Evolutionary conservation across 495 filamentous ascomycete species (phyloP).

Genomic region (Penicillium roqueforti): DNA sequence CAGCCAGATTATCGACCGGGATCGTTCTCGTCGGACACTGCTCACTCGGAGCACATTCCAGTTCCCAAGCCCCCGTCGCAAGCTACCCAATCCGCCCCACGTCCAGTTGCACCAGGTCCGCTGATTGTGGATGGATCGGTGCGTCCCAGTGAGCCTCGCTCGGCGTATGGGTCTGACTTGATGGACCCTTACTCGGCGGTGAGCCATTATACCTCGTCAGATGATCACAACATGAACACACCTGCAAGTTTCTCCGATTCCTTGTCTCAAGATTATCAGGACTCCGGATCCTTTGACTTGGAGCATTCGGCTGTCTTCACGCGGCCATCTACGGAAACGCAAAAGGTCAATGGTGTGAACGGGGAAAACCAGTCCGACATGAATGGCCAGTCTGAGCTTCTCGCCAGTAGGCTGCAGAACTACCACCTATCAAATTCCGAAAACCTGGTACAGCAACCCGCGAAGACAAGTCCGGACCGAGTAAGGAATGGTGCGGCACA

Average conservation of each 20-base stretch:
- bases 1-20: slow-evolving; percentile 39
- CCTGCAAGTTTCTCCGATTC: slow-evolving; percentile 43
- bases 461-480: slow-evolving; percentile 32
- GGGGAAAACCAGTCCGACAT: slow-evolving; percentile 7
- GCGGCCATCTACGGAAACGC: slow-evolving; percentile 28
- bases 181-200: slow-evolving; percentile 33
- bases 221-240: slow-evolving; percentile 40
- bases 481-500: slow-evolving; percentile 21
- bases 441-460: slow-evolving; percentile 26
- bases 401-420: slow-evolving; percentile 38
- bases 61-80: slow-evolving; percentile 20
- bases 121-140: slow-evolving; percentile 47
- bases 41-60: slow-evolving; percentile 21
- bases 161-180: slow-evolving; percentile 23
- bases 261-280: slow-evolving; percentile 39
- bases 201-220: slow-evolving; percentile 38
- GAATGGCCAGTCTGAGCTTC: slow-evolving; percentile 30
- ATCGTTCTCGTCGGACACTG: slow-evolving; percentile 27
- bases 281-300: slow-evolving; percentile 36
- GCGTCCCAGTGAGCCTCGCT: slow-evolving; percentile 33
- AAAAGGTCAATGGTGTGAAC: slow-evolving; percentile 20
- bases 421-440: slow-evolving; percentile 38
- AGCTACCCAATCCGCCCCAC: slow-evolving; percentile 25
- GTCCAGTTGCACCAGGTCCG: slow-evolving; percentile 24
- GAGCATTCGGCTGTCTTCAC: slow-evolving; percentile 28